phyloP scores from a whole-genome alignment of 768 basidiomycete genomes.

The Cystofilobasidium bisporidii region DNA sequence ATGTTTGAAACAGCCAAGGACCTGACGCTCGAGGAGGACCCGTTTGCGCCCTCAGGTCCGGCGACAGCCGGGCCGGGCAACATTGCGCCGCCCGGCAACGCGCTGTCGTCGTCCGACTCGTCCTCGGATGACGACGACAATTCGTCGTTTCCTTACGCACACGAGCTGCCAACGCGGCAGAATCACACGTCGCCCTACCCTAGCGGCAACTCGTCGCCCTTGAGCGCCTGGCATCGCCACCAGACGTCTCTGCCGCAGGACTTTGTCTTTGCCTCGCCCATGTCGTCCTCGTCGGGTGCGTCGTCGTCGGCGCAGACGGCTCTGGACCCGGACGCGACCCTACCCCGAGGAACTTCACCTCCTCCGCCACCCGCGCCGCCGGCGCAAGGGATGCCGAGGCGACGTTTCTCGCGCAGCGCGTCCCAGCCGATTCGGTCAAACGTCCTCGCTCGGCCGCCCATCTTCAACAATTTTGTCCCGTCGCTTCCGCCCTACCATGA shows the following conservation, averaged over 20 bases:
- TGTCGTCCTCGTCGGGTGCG: background rate
- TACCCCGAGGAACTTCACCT: background rate
- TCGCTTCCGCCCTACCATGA: background rate
- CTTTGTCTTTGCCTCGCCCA: background rate
- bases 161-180: background rate
- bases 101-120: no score
- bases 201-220: background rate
- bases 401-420: background rate
- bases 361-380: background rate
- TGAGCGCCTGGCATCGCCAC: background rate
- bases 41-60: background rate
- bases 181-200: background rate
- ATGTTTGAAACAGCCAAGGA: background rate
- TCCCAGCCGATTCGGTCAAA: background rate
- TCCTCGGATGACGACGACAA: background rate
- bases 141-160: background rate
- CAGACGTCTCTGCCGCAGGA: background rate
- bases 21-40: constrained; percentile 14
- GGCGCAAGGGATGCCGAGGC: background rate
- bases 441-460: background rate
- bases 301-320: background rate
- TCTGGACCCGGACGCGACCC: background rate
- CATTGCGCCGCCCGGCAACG: background rate
- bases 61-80: background rate
- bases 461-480: background rate